Evolutionary conservation across 768 basidiomycete genomes (phyloP), one percentile per base, ranked within the genome.

Genomic region (Rhizopogon salebrosus): DNA sequence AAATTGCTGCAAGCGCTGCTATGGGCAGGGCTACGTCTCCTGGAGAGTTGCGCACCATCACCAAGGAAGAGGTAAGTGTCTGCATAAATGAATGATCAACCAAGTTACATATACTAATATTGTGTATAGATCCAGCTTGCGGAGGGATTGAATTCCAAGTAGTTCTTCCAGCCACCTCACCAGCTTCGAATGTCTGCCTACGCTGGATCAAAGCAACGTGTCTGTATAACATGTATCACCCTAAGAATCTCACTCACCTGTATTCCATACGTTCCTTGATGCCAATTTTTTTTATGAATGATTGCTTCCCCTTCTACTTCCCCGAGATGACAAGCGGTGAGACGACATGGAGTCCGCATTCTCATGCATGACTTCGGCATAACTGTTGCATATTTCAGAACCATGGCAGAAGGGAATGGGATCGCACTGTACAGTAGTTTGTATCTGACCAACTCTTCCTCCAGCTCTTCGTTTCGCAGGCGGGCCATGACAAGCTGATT

Each of bases 371-470:
- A 87, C 82, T 69, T 91, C 89, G 13, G 89, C 79, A 53, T 80
- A 79, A 40, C 78, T 79, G 53, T 38, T n/a, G 9, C 16, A 38
- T 16, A 16, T 3, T 3, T 48, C 14, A 48, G 29, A 22, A 27
- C 52, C 38, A 63, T 46, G 20, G 22, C 1, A 9, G 18, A 20
- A n/a, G 5, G 6, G 26, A 13, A 18, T 2, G 16, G 8, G 23
- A 48, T 8, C 2, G 41, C 18, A 24, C 55, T 55, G 34, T 26
- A 94, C 90, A 95, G 66, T 41, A 97, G 73, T 71, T 97, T 97
- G 72, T 97, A 98, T 38, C 89, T 84, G 36, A 99, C 95, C 16
- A 99, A 80, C 67, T 98, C 92, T 53, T 84, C 80, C 68, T 98
- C 97, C 54, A 95, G 77, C 65, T 98, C 94, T 65, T 99, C 95